phyloP scores from a whole-genome alignment of 768 basidiomycete genomes.

The Hemileccinum impolitum region DNA sequence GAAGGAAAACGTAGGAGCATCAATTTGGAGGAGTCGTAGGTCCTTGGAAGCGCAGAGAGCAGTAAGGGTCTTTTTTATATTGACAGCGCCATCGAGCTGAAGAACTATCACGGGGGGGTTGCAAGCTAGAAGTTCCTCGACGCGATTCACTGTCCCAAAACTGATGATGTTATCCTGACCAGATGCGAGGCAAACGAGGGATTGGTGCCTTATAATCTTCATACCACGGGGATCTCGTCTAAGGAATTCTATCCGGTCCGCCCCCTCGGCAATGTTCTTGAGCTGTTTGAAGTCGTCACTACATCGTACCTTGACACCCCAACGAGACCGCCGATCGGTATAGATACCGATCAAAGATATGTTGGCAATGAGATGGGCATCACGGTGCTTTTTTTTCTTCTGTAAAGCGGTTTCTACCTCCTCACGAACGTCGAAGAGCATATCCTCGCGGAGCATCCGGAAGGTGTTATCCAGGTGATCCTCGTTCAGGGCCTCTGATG shows the following conservation, averaged over 20 bases:
- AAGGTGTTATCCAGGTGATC: conserved; percentile 63
- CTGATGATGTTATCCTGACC: conserved; percentile 47
- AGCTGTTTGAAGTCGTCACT: conserved; percentile 34
- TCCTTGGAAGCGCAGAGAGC: conserved; percentile 32
- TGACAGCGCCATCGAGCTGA: conserved; percentile 46
- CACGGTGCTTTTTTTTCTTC: conserved; percentile 36
- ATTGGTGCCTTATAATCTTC: conserved; percentile 50
- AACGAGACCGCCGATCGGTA: conserved; percentile 31
- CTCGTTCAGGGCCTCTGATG: conserved; percentile 33
- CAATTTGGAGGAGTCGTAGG: conserved; percentile 50
- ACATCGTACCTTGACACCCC: conserved; percentile 41
- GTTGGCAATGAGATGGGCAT: conserved; percentile 30
- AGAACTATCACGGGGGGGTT: conserved; percentile 50
- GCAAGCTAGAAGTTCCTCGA: conserved; percentile 47
- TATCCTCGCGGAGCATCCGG: conserved; percentile 61
- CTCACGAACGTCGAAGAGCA: conserved; percentile 55
- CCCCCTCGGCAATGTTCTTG: conserved; percentile 17
- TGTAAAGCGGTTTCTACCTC: conserved; percentile 42
- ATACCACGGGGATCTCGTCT: conserved; percentile 28
- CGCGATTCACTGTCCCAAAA: conserved; percentile 53
- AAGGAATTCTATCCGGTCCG: conserved; percentile 34
- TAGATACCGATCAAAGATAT: conserved; percentile 38
- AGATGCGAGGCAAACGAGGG: conserved; percentile 48
- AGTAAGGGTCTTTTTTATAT: conserved; percentile 35
- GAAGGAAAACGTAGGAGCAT: conserved; percentile 58